Base-by-base conservation (phyloP, 805 yeast species). In the Lipomyces chichibuensis region DNA sequence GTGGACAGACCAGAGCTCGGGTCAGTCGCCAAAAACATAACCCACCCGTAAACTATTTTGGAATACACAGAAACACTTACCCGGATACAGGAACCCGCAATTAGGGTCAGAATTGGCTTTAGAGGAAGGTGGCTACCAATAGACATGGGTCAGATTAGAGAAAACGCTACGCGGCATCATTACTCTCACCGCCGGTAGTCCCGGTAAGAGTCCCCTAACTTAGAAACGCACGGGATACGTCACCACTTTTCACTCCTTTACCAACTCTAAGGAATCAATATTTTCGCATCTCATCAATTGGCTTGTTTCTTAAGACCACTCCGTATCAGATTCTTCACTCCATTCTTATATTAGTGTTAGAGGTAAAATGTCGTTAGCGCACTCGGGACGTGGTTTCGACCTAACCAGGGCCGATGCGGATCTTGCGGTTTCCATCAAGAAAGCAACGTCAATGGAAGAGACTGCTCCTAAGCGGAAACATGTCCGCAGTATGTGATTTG, bases 381-480 rank as follows among this genome's bases (percentile, higher is more conserved):
- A 25, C 33, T 52, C 55, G 3, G 55, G 33, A 13, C 29, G 55
- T 25, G 55, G 55, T 29, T 29, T 20, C 33, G 55, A 52, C 55
- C 33, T 52, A 14, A 29, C 33, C 17, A 23, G 33, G 33, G 55
- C 55, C 20, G 73, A 70, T 55, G 65, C 69, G 39, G 83, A 80
- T 71, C 76, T 82, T 63, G 71, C 76, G 46, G 75, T 82, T 57
- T 83, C 87, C 72, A 86, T 90, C 73, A 88, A 86, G 75, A 94
- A 94, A 80, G 97, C 99, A 0, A 89, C 96, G 66, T 52, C 55
- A 6, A 52, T 84, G 23, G 98, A 92, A 32, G 97, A 92, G 75
- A 84, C 90, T 3, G 96, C 98, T 0, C 98, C 99, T 1, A 94
- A 94, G 78, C 83, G 99, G 73, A 94, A 94, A 77, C 99, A 94